phyloP scores from a whole-genome alignment of 1,284 basidiomycete genomes.

The Ceratorhiza oryzae-sativae region DNA sequence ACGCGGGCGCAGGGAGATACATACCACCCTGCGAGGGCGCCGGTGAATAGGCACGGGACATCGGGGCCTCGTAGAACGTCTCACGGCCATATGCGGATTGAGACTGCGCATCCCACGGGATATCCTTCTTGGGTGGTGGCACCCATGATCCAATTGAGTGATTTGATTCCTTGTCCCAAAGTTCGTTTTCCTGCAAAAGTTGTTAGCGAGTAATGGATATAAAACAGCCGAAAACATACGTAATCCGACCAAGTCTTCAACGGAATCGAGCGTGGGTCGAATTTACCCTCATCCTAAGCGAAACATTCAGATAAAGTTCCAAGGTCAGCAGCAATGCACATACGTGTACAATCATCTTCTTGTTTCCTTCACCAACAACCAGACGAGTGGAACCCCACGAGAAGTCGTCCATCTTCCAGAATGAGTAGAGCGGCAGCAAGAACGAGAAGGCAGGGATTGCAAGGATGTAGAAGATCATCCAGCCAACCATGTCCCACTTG shows the following conservation, averaged over 20 bases:
- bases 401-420: constrained; percentile 99
- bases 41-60: constrained; percentile 66
- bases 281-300: constrained; percentile 91
- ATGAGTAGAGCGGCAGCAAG: constrained; percentile 93
- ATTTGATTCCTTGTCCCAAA: constrained; percentile 96
- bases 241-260: constrained; percentile 97
- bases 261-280: constrained; percentile 90
- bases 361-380: constrained; percentile 93
- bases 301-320: constrained; percentile 29
- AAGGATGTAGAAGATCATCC: constrained; percentile 96
- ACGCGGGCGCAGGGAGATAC: constrained; percentile 37
- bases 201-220: constrained; percentile 33
- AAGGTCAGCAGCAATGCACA: constrained; percentile 48
- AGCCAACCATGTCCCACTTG: constrained; percentile 96
- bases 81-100: constrained; percentile 82
- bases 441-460: constrained; percentile 93
- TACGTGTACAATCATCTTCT: constrained; percentile 94
- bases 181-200: constrained; percentile 79
- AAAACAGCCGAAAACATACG: constrained; percentile 54
- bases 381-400: constrained; percentile 96
- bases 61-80: constrained; percentile 70
- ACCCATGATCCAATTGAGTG: constrained; percentile 88
- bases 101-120: constrained; percentile 74
- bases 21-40: constrained; percentile 65
- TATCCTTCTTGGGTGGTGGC: constrained; percentile 71